Base-by-base conservation (phyloP, 768 basidiomycete genomes). In the Dacryopinax primogenitus region DNA sequence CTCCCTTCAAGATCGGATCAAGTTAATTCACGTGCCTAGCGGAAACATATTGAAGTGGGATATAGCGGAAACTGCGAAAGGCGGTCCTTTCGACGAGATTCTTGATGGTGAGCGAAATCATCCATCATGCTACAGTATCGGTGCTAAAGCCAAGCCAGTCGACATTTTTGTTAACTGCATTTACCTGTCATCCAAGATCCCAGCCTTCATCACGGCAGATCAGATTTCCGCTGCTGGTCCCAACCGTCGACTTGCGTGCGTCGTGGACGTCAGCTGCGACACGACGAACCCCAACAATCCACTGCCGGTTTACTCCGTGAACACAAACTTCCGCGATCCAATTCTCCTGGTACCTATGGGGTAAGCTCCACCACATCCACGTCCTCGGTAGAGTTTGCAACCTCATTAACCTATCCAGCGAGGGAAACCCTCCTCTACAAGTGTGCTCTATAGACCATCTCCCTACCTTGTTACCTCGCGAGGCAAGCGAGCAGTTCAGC, bases 121-220 rank as follows among this genome's bases (percentile, higher is more conserved):
- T 33, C 39, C 45, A 37, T 18, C 39, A 28, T 68, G 41, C 63
- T 23, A 7, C 33, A 18, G 37, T 23, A 7, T 13, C 11, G 28
- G 33, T 45, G 35, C 63, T 39, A 33, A 13, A 12, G 4, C 18
- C 61, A 7, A 16, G 13, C 15, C 67, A 79, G 95, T 92, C 68
- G 95, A 99, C 77, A 85, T 99, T 71, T 97, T 99, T 72, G 85
- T 98, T 81, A 99, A 99, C 79, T 98, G 96, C 82, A 99, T 99
- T 75, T 98, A 98, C 76, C 86, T 99, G 62, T 86, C 84, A n/a
- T 83, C 86, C 18, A 74, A 80, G 66, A 92, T 95, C 64, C 91
- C 92, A 0, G 78, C 85, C n/a, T 98, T 97, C 75, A 66, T 96
- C 61, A 85, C 85, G 2, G 74, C 77, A 30, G 83, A 88, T 44